These are phyloP conservation scores for Populus hybrid DNA, from an alignment of 441 rosid species.

Conservation along the genomic window DNA sequence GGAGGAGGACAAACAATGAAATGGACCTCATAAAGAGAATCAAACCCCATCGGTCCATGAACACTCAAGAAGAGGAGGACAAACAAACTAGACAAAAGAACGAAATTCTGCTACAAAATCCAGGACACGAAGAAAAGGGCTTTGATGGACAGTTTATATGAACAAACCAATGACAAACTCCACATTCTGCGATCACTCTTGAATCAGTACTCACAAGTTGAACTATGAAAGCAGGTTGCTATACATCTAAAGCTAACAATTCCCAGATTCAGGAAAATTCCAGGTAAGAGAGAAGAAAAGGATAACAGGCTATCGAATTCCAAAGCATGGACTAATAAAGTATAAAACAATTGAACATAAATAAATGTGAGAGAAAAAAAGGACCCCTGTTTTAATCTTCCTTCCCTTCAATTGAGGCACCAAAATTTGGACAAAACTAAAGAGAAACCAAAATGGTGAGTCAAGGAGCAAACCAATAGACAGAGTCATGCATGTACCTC, in stretches of 20 bases:
- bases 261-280: conserved; percentile 12
- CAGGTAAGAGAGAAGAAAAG: not conserved
- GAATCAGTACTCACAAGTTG: not conserved
- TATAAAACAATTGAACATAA: not conserved
- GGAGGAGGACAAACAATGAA: conserved; percentile 29
- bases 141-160: not conserved
- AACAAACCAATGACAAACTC: not conserved
- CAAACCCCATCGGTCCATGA: conserved; percentile 34
- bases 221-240: not conserved
- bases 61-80: not conserved
- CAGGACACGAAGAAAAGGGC: not conserved
- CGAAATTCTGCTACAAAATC: not conserved
- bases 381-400: not conserved
- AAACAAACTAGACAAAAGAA: not conserved
- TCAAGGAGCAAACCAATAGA: not conserved
- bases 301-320: not conserved
- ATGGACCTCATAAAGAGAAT: conserved; percentile 24
- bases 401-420: not conserved
- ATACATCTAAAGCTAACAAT: conserved; percentile 16
- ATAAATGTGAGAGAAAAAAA: not conserved
- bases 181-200: not conserved
- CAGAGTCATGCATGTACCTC: not conserved
- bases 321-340: not conserved
- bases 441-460: not conserved
- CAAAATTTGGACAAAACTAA: not conserved